phyloP scores from a whole-genome alignment of 2,329 filamentous ascomycete genomes.

The Fonsecaea multimorphosa region DNA sequence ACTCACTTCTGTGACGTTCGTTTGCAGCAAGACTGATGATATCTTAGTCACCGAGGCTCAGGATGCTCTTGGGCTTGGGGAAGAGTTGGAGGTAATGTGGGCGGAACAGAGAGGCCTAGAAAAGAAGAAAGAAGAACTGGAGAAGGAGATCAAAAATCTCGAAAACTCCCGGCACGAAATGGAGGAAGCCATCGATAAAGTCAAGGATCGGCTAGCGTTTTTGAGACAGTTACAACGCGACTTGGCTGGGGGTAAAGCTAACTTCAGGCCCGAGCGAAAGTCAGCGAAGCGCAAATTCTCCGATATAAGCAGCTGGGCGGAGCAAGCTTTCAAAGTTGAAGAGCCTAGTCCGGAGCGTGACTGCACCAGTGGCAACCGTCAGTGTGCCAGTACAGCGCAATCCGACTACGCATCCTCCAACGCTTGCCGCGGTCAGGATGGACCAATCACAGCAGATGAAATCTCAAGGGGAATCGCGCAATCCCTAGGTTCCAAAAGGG shows the following conservation, averaged over 20 bases:
- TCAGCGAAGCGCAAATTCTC: constrained; percentile 1
- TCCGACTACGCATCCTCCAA: neutral
- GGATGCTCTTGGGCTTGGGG: constrained; percentile 48
- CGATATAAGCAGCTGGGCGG: neutral
- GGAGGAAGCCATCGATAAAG: neutral
- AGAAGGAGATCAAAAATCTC: constrained; percentile 3
- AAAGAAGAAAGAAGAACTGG: constrained; percentile 7
- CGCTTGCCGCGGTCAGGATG: neutral
- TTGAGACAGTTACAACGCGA: constrained; percentile 4
- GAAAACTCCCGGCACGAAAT: neutral
- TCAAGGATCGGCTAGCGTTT: neutral
- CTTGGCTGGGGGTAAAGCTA: constrained; percentile 1
- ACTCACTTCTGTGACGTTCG: constrained; percentile 63
- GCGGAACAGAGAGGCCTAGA: constrained; percentile 32
- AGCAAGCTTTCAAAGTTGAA: neutral
- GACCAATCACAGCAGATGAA: constrained; percentile 2
- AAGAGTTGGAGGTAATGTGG: constrained; percentile 41
- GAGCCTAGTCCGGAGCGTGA: constrained; percentile 3
- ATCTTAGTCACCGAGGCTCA: constrained; percentile 58
- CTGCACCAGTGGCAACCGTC: neutral
- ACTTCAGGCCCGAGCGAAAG: neutral
- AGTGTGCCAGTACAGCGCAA: neutral
- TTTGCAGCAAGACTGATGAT: constrained; percentile 69
- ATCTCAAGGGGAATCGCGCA: constrained; percentile 10
- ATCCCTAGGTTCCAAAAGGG: neutral